Conservation (phyloP, 495 filamentous ascomycete species). For the Penicillium pancosmium region DNA sequence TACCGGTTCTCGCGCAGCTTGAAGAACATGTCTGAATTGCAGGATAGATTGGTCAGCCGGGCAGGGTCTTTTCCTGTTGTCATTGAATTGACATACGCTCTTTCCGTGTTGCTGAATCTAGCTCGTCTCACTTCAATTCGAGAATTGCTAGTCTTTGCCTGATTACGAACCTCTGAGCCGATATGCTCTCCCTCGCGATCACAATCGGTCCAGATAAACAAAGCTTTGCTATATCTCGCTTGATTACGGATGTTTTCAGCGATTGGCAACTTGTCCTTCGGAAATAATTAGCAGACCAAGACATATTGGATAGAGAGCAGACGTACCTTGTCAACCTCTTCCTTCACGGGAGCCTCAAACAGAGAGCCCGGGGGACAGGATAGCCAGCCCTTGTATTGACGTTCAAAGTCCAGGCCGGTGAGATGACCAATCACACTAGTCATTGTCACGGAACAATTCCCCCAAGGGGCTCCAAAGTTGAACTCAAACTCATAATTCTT, state of each 20-base stretch:
- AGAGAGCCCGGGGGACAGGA: slow-evolving; percentile 76
- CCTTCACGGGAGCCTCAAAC: slow-evolving; percentile 79
- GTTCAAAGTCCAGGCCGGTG: slow-evolving; percentile 69
- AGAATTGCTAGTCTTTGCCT: slow-evolving; percentile 73
- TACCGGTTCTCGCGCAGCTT: slow-evolving; percentile 74
- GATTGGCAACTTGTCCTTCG: slow-evolving; percentile 75
- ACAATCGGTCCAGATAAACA: slow-evolving; percentile 99
- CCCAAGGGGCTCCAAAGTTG: slow-evolving; percentile 81
- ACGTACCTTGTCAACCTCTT: slow-evolving; percentile 61
- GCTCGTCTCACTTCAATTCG: slow-evolving; percentile 81
- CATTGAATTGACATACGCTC: slow-evolving; percentile 61
- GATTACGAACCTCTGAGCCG: slow-evolving; percentile 84
- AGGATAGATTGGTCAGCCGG: neutral
- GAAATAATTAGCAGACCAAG: slow-evolving; percentile 13
- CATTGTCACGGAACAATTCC: slow-evolving; percentile 82
- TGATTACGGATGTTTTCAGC: slow-evolving; percentile 81
- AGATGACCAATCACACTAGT: slow-evolving; percentile 90
- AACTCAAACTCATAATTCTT: slow-evolving; percentile 96
- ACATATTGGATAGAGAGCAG: neutral
- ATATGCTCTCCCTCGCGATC: slow-evolving; percentile 98
- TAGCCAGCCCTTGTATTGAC: slow-evolving; percentile 73
- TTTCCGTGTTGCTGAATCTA: slow-evolving; percentile 93
- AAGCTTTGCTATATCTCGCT: slow-evolving; percentile 65
- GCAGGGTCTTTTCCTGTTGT: neutral
- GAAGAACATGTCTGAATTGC: slow-evolving; percentile 68